Percentiles rank a stretch among this genome's conserved stretches.
phyloP scores from a whole-genome alignment of 495 filamentous ascomycete genomes.

The Penicillium cinerascens region DNA sequence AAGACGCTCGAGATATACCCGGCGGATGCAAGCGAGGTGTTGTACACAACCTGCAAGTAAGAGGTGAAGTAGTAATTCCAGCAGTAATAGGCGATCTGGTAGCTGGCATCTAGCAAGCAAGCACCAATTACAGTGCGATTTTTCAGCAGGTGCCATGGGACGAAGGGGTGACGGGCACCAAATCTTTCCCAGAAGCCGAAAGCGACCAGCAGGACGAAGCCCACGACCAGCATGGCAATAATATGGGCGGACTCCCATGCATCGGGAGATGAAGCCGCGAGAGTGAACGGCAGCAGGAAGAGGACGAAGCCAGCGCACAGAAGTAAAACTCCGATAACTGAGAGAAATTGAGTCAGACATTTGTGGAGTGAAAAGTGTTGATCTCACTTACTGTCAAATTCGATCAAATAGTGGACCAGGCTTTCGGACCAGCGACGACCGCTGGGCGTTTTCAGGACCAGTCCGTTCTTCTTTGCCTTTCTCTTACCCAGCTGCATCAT shows the following conservation, averaged over 20 bases:
- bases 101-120: conserved; percentile 47
- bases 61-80: conserved; percentile 63
- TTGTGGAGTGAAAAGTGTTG: neutral
- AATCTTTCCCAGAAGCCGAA: conserved; percentile 55
- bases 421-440: conserved; percentile 37
- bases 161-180: conserved; percentile 48
- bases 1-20: conserved; percentile 52
- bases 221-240: conserved; percentile 54
- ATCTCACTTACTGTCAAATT: conserved; percentile 49
- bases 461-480: conserved; percentile 47
- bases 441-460: conserved; percentile 27
- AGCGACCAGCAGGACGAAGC: conserved; percentile 45
- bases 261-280: conserved; percentile 38
- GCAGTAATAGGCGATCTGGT: conserved; percentile 52
- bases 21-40: conserved; percentile 42
- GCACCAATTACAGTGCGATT: conserved; percentile 62
- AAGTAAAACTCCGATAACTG: conserved; percentile 51
- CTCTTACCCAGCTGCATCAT: conserved; percentile 48
- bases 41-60: conserved; percentile 70
- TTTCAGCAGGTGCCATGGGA: conserved; percentile 52
- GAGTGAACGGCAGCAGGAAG: conserved; percentile 57
- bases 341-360: neutral
- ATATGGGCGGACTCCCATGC: conserved; percentile 48
- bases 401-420: conserved; percentile 47
- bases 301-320: conserved; percentile 53